Evolutionary conservation across 2,329 filamentous ascomycete species (phyloP), one percentile per base, ranked within the genome.

Genomic region (Bipolaris cookei): DNA sequence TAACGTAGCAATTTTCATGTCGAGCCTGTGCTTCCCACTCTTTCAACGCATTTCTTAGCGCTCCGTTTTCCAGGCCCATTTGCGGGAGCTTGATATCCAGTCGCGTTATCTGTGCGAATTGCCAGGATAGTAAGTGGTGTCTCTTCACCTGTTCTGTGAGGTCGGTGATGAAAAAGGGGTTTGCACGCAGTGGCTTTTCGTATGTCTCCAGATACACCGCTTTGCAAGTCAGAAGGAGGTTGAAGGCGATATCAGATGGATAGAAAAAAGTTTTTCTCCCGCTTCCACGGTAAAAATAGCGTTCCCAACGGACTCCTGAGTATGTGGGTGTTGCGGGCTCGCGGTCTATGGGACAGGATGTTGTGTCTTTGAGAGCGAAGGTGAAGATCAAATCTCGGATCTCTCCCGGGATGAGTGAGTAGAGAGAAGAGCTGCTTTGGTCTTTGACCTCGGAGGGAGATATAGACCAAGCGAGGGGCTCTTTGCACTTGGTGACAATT

Each of bases 181-280:
- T 69, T 0, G 69, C 49, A 1, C 39, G 44, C 10, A 65, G 23
- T 2, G 68, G 63, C 1, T 63, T 51, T 0, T 41, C 20, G 18
- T 59, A 69, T 1, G 68, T 65, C 21, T 71, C 68, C 1, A 66
- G 34, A 38, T 69, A 70, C 0, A 69, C 46, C 4, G 62, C 65
- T 11, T 58, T 60, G 46, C 66, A 71, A 6, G 67, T 62, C 3
- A 37, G 25, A 1, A 70, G 59, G 1, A 69, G 48, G 3, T 56
- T 52, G 10, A 53, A n/a, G 6, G 65, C 61, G 1, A 58, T 54
- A 25, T 66, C 61, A 4, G 43, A 45, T 2, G 35, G 8, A 13
- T 55, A 28, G 3, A 51, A 20, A 13, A 14, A n/a, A 25, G 20
- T 3, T 25, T 21, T 25, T 37, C n/a, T 37, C 13, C 14, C 2